Evolutionary conservation across 345 rosid genomes (phyloP).

Genomic region (Nasturtium officinale): DNA sequence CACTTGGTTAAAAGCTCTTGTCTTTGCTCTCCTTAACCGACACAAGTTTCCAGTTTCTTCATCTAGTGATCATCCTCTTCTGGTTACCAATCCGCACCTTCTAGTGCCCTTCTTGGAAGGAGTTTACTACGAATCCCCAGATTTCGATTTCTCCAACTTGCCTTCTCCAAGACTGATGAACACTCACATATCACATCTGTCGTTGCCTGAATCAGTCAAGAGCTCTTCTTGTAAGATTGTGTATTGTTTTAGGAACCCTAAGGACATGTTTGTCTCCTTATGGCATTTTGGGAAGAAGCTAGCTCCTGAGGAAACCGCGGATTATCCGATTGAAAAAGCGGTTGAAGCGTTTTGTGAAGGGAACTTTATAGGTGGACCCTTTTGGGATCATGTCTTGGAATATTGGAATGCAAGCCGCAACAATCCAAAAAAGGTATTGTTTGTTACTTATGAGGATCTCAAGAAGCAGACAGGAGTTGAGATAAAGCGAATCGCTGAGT

Average conservation of each 20-base stretch:
- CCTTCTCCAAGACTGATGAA: constrained; percentile 51
- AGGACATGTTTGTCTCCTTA: constrained; percentile 58
- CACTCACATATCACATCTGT: constrained; percentile 46
- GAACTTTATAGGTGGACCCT: constrained; percentile 45
- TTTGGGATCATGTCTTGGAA: constrained; percentile 41
- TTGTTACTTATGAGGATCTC: constrained; percentile 44
- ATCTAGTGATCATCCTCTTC: constrained; percentile 51
- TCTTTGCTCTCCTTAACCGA: constrained; percentile 53
- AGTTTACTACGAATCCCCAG: constrained; percentile 29
- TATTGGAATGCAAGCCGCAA: constrained; percentile 43
- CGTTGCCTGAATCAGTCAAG: constrained; percentile 46
- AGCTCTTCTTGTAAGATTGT: constrained; percentile 53
- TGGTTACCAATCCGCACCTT: constrained; percentile 53
- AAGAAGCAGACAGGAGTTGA: constrained; percentile 9
- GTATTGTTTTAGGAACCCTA: constrained; percentile 63
- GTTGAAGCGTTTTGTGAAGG: constrained; percentile 57
- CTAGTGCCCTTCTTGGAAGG: constrained; percentile 57
- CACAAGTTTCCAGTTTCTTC: constrained; percentile 36
- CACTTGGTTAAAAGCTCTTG: constrained; percentile 59
- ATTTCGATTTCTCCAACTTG: constrained; percentile 25
- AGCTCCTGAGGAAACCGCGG: constrained; percentile 34
- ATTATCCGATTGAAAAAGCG: constrained; percentile 42
- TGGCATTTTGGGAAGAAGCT: constrained; percentile 61
- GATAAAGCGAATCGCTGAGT: constrained; percentile 38
- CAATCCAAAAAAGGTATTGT: constrained; percentile 35